phyloP scores from a whole-genome alignment of 345 rosid species.

The Aquilaria malaccensis region DNA sequence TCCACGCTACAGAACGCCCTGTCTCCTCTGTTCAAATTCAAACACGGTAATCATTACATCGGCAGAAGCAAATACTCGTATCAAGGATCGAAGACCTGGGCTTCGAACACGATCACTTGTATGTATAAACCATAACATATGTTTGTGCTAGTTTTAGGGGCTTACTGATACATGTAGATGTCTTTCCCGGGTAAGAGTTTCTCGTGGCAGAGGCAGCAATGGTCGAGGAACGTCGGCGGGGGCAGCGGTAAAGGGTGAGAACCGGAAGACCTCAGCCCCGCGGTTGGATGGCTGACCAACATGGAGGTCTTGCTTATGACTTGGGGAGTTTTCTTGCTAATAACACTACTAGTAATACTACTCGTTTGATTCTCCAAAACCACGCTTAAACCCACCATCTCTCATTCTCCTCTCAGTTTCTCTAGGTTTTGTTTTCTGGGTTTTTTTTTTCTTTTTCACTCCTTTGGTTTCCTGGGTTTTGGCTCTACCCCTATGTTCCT shows the following conservation, averaged over 20 bases:
- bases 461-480: background rate
- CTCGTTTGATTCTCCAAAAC: slow-evolving; percentile 47
- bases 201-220: slow-evolving; percentile 63
- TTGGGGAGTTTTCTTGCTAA: slow-evolving; percentile 32
- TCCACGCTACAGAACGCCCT: slow-evolving; percentile 81
- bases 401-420: background rate
- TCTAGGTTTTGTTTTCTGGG: no score
- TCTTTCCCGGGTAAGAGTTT: slow-evolving; percentile 66
- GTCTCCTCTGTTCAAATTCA: slow-evolving; percentile 48
- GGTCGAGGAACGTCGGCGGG: slow-evolving; percentile 47
- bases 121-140: no score
- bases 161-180: slow-evolving; percentile 97
- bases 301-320: slow-evolving; percentile 52
- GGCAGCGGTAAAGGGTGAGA: slow-evolving; percentile 4
- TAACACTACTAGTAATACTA: background rate
- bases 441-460: no score
- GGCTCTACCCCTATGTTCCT: background rate
- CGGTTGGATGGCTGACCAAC: slow-evolving; percentile 16
- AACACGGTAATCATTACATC: background rate
- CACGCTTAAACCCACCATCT: slow-evolving; percentile 83
- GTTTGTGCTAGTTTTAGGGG: background rate
- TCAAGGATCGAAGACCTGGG: background rate
- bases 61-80: background rate
- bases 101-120: background rate
- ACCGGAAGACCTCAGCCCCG: slow-evolving; percentile 1